These are phyloP conservation scores for Dryas integrifolia DNA, from an alignment of 331 rosid species.

Conservation along the genomic window DNA sequence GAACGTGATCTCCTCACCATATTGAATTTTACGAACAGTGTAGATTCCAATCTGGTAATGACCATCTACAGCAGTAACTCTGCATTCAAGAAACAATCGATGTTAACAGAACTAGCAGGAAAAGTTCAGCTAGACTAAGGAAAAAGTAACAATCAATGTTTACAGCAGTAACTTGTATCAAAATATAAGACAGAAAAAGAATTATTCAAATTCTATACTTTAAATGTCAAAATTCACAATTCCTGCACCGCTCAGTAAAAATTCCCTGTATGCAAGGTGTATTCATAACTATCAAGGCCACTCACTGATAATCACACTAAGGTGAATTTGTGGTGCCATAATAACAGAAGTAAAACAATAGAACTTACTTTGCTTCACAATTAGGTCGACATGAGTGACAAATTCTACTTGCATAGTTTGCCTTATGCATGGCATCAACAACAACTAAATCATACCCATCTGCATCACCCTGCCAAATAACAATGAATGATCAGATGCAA, in stretches of 20 bases:
- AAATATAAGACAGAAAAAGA: background rate
- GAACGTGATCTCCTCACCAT: constrained; percentile 92
- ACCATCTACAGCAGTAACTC: constrained; percentile 98
- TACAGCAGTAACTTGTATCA: too few species aligned
- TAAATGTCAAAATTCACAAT: background rate
- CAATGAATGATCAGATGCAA: constrained; percentile 25
- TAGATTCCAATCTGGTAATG: constrained; percentile 96
- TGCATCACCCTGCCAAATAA: constrained; percentile 80
- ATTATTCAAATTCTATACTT: background rate
- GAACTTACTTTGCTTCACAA: constrained; percentile 95
- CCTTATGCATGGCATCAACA: constrained; percentile 99
- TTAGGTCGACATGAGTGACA: constrained; percentile 99
- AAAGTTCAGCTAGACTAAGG: background rate
- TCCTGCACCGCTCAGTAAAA: background rate
- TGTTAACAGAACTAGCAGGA: background rate
- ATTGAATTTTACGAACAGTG: constrained; percentile 73
- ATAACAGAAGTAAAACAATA: constrained; percentile 12
- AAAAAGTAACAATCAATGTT: too few species aligned
- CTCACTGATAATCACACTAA: background rate
- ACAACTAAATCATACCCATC: constrained; percentile 96
- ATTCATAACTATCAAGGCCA: too few species aligned
- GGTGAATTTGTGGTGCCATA: background rate
- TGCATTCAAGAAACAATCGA: constrained; percentile 27
- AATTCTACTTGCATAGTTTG: constrained; percentile 96
- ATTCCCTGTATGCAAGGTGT: background rate